Evolutionary conservation across 495 filamentous ascomycete species (phyloP).

Genomic region (Talaromyces thailandensis): DNA sequence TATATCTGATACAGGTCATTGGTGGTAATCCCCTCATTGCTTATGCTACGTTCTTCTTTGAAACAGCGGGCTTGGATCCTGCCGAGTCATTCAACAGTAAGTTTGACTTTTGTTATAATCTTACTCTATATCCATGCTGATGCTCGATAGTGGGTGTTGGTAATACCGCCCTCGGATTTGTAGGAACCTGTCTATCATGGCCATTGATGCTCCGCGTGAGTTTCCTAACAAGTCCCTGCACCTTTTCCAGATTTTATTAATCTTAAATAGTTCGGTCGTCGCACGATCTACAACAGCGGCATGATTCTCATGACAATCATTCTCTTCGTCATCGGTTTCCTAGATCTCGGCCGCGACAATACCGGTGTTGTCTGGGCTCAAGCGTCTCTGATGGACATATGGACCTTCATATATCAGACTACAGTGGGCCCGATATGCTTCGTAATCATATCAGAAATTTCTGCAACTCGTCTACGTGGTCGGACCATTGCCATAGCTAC

Average conservation of each 20-base stretch:
- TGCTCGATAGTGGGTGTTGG: constrained; percentile 24
- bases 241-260: neutral
- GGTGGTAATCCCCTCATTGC: constrained; percentile 22
- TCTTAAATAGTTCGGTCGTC: constrained; percentile 28
- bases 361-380: constrained; percentile 18
- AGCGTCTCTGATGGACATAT: constrained; percentile 28
- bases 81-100: constrained; percentile 13
- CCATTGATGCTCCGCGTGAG: constrained; percentile 29
- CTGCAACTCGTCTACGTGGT: constrained; percentile 26
- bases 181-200: constrained; percentile 45
- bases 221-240: neutral
- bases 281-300: constrained; percentile 44
- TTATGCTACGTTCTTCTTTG: constrained; percentile 35
- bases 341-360: constrained; percentile 17
- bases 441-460: constrained; percentile 24
- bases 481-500: constrained; percentile 29
- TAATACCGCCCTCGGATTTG: constrained; percentile 33
- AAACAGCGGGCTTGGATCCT: constrained; percentile 24
- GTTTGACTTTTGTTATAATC: neutral
- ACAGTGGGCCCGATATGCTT: constrained; percentile 35
- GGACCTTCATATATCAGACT: constrained; percentile 28
- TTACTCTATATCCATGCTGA: neutral
- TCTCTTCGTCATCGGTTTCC: constrained; percentile 33
- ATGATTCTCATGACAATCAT: constrained; percentile 29
- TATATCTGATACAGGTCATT: constrained; percentile 19